Conservation (phyloP, 208 protist genomes). For the Crithidia fasciculata region DNA sequence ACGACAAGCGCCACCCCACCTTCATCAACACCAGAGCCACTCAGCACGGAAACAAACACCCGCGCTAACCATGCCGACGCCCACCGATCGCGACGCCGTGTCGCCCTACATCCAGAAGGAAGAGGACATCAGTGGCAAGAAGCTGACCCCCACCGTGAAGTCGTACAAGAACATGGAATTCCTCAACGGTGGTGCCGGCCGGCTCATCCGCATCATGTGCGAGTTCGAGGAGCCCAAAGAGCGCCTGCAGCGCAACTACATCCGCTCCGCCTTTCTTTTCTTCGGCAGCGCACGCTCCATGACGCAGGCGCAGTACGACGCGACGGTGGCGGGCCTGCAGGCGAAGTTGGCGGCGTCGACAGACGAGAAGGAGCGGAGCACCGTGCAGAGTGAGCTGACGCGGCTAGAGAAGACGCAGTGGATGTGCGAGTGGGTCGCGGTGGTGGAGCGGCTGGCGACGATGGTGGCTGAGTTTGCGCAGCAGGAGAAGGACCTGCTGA, state of each 20-base stretch:
- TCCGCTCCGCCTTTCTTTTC: conserved; percentile 91
- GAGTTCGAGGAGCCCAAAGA: conserved; percentile 91
- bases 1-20: no score
- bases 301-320: conserved; percentile 70
- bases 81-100: conserved; percentile 24
- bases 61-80: conserved; percentile 11
- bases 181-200: conserved; percentile 69
- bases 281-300: conserved; percentile 93
- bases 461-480: conserved; percentile 71
- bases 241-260: conserved; percentile 66
- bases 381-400: conserved; percentile 43
- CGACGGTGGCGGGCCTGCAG: conserved; percentile 40
- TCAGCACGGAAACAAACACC: neutral
- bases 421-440: conserved; percentile 92
- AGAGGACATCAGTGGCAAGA: conserved; percentile 51
- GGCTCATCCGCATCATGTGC: conserved; percentile 91
- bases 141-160: conserved; percentile 79
- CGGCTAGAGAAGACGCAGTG: conserved; percentile 83
- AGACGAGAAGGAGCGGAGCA: conserved; percentile 20
- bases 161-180: conserved; percentile 91
- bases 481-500: conserved; percentile 51
- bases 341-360: conserved; percentile 26
- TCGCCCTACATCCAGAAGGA: conserved; percentile 80
- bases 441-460: conserved; percentile 65
- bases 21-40: no score